These are phyloP conservation scores for Herpetomonas samuelpessoai DNA, from an alignment of 208 protist species.

Conservation along the genomic window DNA sequence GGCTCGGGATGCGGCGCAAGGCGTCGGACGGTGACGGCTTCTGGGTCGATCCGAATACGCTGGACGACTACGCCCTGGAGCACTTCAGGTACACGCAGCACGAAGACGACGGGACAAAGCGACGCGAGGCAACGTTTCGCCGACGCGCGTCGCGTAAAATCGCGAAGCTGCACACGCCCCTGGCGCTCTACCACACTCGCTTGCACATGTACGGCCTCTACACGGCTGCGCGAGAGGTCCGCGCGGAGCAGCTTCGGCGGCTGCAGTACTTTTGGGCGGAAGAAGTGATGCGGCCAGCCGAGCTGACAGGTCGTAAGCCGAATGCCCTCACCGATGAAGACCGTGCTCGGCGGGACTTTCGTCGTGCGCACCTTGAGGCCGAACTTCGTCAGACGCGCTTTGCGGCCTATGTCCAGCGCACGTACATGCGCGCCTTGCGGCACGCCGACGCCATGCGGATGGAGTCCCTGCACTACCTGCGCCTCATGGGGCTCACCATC, in stretches of 20 bases:
- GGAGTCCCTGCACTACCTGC: constrained; percentile 56
- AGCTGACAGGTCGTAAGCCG: not conserved
- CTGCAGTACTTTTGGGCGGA: not conserved
- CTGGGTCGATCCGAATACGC: too few species aligned
- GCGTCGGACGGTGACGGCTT: too few species aligned
- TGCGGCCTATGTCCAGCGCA: constrained; percentile 33
- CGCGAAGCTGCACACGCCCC: not conserved
- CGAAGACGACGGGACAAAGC: too few species aligned
- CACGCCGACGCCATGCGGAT: constrained; percentile 63
- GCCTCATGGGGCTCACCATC: constrained; percentile 26
- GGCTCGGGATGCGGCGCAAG: too few species aligned
- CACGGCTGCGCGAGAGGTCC: not conserved
- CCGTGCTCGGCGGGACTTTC: constrained; percentile 3
- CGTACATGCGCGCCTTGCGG: constrained; percentile 38
- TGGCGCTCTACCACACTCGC: not conserved
- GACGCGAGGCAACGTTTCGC: too few species aligned
- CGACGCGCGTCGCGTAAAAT: too few species aligned
- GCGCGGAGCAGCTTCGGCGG: not conserved
- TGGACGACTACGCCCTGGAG: too few species aligned
- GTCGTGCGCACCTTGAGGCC: constrained; percentile 9
- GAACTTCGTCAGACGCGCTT: constrained; percentile 16
- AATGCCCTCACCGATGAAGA: constrained; percentile 6
- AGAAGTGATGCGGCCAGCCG: not conserved
- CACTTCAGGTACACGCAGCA: too few species aligned
- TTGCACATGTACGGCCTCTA: not conserved